Conservation (phyloP, 1,284 basidiomycete genomes). For the Rhodofomes roseus region DNA sequence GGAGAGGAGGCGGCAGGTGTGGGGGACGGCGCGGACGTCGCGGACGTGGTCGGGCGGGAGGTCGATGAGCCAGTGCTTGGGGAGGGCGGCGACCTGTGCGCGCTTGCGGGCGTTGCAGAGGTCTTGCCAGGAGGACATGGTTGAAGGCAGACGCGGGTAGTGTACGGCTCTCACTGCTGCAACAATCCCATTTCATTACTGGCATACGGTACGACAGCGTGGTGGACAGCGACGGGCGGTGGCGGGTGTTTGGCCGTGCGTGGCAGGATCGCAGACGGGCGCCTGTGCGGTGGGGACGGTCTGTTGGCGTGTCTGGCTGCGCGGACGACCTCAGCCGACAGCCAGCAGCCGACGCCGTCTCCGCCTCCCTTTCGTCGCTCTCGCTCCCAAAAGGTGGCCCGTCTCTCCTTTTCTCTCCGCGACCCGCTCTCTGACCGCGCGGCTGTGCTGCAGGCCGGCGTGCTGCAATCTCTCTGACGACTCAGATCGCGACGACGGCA, state of each 20-base stretch:
- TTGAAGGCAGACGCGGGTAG: no score
- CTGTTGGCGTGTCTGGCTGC: background rate
- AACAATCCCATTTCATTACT: no score
- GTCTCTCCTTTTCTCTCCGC: background rate
- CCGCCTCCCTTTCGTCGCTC: background rate
- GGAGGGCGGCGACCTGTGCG: conserved; percentile 41
- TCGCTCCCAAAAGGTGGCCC: conserved; percentile 2
- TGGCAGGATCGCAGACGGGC: background rate
- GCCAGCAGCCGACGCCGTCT: background rate
- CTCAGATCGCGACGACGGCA: conserved; percentile 5
- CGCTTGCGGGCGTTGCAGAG: conserved; percentile 31
- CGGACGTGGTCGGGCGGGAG: conserved; percentile 19
- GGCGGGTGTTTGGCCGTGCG: conserved; percentile 2
- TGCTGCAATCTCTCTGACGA: conserved; percentile 1
- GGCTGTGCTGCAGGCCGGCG: background rate
- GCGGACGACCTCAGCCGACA: background rate
- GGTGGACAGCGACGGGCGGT: no score
- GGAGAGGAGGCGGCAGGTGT: conserved; percentile 40
- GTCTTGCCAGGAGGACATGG: conserved; percentile 14
- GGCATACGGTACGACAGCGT: background rate
- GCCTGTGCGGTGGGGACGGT: background rate
- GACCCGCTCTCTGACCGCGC: background rate
- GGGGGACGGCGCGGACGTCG: conserved; percentile 40
- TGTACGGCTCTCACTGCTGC: no score
- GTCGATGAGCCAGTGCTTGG: conserved; percentile 43